Conservation (phyloP, 257 asterid genomes). For the Catharanthus roseus region DNA sequence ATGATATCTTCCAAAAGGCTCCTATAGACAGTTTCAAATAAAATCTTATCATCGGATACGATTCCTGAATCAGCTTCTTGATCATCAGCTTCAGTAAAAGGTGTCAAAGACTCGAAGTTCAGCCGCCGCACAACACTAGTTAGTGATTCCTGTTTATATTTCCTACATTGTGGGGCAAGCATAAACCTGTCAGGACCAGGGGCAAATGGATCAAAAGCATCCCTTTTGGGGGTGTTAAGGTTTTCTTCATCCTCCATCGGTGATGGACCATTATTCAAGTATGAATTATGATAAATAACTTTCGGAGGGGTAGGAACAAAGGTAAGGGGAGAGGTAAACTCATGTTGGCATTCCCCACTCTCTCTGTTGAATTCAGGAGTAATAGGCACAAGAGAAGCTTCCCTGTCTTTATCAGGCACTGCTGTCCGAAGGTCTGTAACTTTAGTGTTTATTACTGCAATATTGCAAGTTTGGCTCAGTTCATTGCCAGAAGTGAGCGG, state of each 20-base stretch:
- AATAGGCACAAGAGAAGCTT: slow-evolving; percentile 23
- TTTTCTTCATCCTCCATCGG: slow-evolving; percentile 6
- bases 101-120: slow-evolving; percentile 17
- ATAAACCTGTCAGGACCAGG: slow-evolving; percentile 37
- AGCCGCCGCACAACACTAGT: slow-evolving; percentile 35
- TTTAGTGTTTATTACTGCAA: background rate
- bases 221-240: slow-evolving; percentile 33
- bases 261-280: background rate
- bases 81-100: slow-evolving; percentile 9
- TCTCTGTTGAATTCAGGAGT: slow-evolving; percentile 40
- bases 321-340: slow-evolving; percentile 20
- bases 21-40: slow-evolving; percentile 32
- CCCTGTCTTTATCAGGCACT: background rate
- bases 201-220: slow-evolving; percentile 49
- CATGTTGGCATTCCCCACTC: slow-evolving; percentile 2
- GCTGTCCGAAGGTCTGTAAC: background rate
- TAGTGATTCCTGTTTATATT: slow-evolving; percentile 24
- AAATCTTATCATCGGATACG: slow-evolving; percentile 26
- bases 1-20: slow-evolving; percentile 37
- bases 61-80: slow-evolving; percentile 4
- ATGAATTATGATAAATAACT: slow-evolving; percentile 9
- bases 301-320: slow-evolving; percentile 20
- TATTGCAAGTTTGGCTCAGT: background rate
- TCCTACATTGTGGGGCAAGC: slow-evolving; percentile 40
- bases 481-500: background rate